Base-by-base conservation (phyloP, 202 grass and related monocot genomes). In the Schoenoplectus triqueter region DNA sequence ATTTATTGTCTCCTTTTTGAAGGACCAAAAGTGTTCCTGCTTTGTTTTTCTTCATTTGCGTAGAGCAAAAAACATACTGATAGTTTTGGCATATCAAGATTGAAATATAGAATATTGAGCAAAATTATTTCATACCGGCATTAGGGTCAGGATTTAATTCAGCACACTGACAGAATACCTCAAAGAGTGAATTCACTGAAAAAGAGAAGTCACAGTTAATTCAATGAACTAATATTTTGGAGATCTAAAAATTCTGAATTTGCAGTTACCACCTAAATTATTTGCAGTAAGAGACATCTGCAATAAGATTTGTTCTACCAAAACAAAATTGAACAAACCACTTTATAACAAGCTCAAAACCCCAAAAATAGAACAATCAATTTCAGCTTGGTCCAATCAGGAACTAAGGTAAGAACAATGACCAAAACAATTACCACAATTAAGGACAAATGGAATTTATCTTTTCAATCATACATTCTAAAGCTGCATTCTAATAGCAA, bases 131-230 rank as follows among this genome's bases (percentile, higher is more conserved):
- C 86, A 81, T 92, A 94, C 92, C 90, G 84, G 91, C 85, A 92
- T 82, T 93, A 82, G 89, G 91, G 84, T 93, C 92, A 84, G 95
- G 91, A 80, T 98, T 98, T 72, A 98, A 73, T 88, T 93, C 95
- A 89, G 93, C 95, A 83, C 93, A 98, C 59, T 92, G 87, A 83
- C 95, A 98, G 84, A 95, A 95, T 21, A 89, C 86, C 7, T 80
- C 87, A 66, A 98, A 98, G 68, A 98, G 93, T 59, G 78, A 67
- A 84, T 98, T 91, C 82, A 98, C 95, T 94, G 72, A 87, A 47
- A 56, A 68, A 2, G 3, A 81, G 7, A 4, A 55, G 49, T 68
- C 41, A 14, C n/a, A 54, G 65, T 92, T 56, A 91, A 91, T 6
- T 2, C 47, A 74, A 77, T 59, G 50, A 82, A 82, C 55, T 13